Conservation (phyloP, 768 basidiomycete species). For the Saitozyma sp. region DNA sequence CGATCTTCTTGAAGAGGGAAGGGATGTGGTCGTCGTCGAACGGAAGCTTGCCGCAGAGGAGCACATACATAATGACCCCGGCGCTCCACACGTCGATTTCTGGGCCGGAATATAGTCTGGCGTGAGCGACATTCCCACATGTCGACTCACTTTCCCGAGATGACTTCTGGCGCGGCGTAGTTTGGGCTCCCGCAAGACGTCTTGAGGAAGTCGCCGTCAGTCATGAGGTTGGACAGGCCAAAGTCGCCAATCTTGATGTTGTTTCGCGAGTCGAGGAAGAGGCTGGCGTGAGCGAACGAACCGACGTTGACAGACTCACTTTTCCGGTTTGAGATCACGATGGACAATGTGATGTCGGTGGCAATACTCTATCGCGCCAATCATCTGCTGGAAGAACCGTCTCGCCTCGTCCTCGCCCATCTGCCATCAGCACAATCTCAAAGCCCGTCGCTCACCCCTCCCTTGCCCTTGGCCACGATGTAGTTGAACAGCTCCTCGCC, state of each 20-base stretch:
- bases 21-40: conserved; percentile 98
- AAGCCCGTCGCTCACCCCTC: conserved; percentile 28
- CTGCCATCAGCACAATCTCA: conserved; percentile 48
- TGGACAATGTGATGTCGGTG: conserved; percentile 97
- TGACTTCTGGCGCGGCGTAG: conserved; percentile 98
- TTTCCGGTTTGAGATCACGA: conserved; percentile 97
- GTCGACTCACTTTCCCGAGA: conserved; percentile 68
- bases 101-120: conserved; percentile 82
- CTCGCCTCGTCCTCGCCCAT: conserved; percentile 86
- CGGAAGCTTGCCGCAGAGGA: conserved; percentile 90
- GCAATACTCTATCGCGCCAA: conserved; percentile 94
- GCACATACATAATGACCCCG: conserved; percentile 98
- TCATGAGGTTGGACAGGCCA: conserved; percentile 91
- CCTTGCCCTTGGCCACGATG: conserved; percentile 81
- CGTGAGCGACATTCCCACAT: neutral
- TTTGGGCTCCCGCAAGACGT: conserved; percentile 98
- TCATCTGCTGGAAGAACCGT: conserved; percentile 97
- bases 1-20: conserved; percentile 88
- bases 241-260: conserved; percentile 98
- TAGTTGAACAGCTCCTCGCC: conserved; percentile 97
- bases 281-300: conserved; percentile 66
- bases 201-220: conserved; percentile 92
- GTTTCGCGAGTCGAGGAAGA: conserved; percentile 53
- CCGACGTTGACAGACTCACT: conserved; percentile 54
- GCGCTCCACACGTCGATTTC: conserved; percentile 99